Conservation (phyloP, 2,329 filamentous ascomycete species). For the Remersonia thermophila region DNA sequence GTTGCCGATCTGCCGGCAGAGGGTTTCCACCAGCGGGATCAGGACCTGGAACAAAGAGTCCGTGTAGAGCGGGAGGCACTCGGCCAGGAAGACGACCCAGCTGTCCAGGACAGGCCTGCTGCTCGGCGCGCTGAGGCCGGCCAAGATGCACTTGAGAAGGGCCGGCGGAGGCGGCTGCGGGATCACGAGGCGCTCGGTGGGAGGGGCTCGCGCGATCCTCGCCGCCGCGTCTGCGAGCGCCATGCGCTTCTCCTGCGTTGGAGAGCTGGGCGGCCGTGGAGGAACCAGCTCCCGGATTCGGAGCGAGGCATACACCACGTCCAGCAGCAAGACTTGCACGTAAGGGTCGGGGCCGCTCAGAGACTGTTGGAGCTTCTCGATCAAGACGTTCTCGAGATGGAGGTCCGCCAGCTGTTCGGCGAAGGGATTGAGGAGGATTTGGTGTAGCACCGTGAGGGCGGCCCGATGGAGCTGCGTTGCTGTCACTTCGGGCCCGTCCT, state of each 20-base stretch:
- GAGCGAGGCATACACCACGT: slow-evolving; percentile 63
- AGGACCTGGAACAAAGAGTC: slow-evolving; percentile 81
- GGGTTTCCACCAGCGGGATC: slow-evolving; percentile 78
- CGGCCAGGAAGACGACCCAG: slow-evolving; percentile 77
- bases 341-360: slow-evolving; percentile 52
- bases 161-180: slow-evolving; percentile 48
- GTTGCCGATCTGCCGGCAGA: slow-evolving; percentile 64
- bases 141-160: slow-evolving; percentile 73
- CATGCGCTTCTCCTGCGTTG: slow-evolving; percentile 35
- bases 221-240: slow-evolving; percentile 28
- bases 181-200: slow-evolving; percentile 20
- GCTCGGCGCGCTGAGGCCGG: slow-evolving; percentile 61
- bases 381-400: slow-evolving; percentile 57
- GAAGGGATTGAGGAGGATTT: slow-evolving; percentile 54
- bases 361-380: slow-evolving; percentile 52
- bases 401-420: slow-evolving; percentile 46
- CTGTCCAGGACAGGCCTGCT: slow-evolving; percentile 74
- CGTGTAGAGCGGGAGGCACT: slow-evolving; percentile 73
- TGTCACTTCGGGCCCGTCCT: slow-evolving; percentile 31
- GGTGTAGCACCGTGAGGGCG: slow-evolving; percentile 57
- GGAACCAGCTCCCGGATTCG: slow-evolving; percentile 44
- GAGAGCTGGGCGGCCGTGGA: slow-evolving; percentile 30
- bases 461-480: slow-evolving; percentile 58
- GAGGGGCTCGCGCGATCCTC: slow-evolving; percentile 28
- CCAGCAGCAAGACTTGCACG: slow-evolving; percentile 65